phyloP scores from a whole-genome alignment of 2,329 filamentous ascomycete genomes.

The Penicillium sp. region DNA sequence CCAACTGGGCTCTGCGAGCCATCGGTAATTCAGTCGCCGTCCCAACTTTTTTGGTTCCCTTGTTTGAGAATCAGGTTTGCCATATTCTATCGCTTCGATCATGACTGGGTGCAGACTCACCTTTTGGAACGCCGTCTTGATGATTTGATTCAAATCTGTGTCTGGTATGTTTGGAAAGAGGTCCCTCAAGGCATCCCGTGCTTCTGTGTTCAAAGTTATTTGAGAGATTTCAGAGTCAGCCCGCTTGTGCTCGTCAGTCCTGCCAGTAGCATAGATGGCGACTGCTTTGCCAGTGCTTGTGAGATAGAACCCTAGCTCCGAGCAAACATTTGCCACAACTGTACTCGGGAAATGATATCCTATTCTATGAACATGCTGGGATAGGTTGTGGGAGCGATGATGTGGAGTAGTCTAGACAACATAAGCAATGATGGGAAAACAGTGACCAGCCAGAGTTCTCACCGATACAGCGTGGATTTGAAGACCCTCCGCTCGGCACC shows the following conservation, averaged over 20 bases:
- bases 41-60: constrained; percentile 57
- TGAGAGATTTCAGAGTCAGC: constrained; percentile 37
- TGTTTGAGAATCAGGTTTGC: constrained; percentile 18
- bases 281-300: constrained; percentile 48
- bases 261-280: constrained; percentile 32
- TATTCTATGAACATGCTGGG: constrained; percentile 59
- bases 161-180: constrained; percentile 62
- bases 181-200: constrained; percentile 57
- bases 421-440: constrained; percentile 17
- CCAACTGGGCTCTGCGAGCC: constrained; percentile 57
- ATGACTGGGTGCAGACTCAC: constrained; percentile 34
- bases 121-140: constrained; percentile 59
- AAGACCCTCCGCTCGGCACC: constrained; percentile 53
- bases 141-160: constrained; percentile 55
- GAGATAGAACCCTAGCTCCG: constrained; percentile 45
- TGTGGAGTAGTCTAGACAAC: constrained; percentile 48
- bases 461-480: constrained; percentile 60
- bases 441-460: constrained; percentile 33
- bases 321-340: constrained; percentile 57
- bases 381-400: constrained; percentile 50
- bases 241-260: constrained; percentile 23
- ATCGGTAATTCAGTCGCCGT: constrained; percentile 53
- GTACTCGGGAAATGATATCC: constrained; percentile 61
- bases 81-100: constrained; percentile 1
- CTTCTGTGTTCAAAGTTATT: constrained; percentile 53